Conservation (phyloP, 202 grass and related monocot genomes). For the Saccharum hybrid region DNA sequence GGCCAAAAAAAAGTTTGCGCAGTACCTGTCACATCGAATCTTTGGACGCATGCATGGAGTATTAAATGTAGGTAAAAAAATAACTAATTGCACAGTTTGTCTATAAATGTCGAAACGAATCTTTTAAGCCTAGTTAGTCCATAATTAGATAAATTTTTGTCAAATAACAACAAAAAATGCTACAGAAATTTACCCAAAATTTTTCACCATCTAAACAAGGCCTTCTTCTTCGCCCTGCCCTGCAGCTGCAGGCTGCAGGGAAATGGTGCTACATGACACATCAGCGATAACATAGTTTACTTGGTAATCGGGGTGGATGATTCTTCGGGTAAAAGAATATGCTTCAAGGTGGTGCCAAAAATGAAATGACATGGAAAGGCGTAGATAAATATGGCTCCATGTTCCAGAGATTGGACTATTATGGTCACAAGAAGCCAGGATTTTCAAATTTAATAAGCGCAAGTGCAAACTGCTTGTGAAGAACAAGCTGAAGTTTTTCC, state of each 20-base stretch:
- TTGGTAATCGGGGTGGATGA: neutral
- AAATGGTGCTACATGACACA: neutral
- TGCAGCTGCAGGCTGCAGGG: neutral
- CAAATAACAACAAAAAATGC: no score
- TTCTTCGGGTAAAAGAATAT: constrained; percentile 23
- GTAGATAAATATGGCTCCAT: neutral
- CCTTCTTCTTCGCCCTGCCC: no score
- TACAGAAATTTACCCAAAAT: no score
- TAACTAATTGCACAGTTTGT: no score
- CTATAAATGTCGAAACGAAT: no score
- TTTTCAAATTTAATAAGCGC: neutral
- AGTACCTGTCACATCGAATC: no score
- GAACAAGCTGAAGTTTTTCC: neutral
- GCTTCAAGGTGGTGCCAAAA: neutral
- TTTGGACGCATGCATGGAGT: no score
- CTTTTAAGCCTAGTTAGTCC: no score
- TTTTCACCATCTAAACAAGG: no score
- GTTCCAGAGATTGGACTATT: neutral
- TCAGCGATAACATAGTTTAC: neutral
- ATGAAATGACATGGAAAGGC: neutral
- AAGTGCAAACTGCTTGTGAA: neutral
- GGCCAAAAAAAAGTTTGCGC: no score
- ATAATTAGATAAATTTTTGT: no score
- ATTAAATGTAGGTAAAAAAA: no score
- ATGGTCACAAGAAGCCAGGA: neutral